These are phyloP conservation scores for Nakataea oryzae DNA, from an alignment of 2,329 filamentous ascomycete species.

Conservation along the genomic window DNA sequence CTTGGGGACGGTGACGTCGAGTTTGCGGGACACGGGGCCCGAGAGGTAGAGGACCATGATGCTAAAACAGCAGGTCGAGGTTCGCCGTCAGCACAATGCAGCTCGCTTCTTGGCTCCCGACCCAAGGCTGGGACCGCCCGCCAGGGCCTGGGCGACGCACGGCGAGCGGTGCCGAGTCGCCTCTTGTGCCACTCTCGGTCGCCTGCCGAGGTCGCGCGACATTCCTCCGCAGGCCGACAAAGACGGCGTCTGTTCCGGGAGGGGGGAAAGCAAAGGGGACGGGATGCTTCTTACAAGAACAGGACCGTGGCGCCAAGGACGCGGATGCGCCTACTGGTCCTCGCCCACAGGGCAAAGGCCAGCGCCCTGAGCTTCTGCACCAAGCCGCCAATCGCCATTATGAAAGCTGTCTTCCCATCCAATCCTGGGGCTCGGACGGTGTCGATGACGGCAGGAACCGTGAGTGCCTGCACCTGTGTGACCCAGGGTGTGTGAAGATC, in stretches of 20 bases:
- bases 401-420: constrained; percentile 8
- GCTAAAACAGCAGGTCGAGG: background rate
- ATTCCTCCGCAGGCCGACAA: background rate
- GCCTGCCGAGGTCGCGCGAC: background rate
- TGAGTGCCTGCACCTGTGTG: background rate
- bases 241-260: too few relatives aligned
- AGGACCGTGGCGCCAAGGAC: constrained; percentile 17
- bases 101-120: background rate
- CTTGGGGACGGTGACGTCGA: constrained; percentile 14
- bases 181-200: background rate
- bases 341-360: constrained; percentile 17
- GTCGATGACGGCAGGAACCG: background rate
- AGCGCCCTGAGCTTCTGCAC: constrained; percentile 13
- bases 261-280: background rate
- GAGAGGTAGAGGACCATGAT: constrained; percentile 11
- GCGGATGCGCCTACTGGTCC: constrained; percentile 22
- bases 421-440: background rate
- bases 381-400: constrained; percentile 8
- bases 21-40: constrained; percentile 10
- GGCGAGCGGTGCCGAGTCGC: background rate
- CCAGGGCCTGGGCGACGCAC: background rate
- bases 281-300: constrained; percentile 17
- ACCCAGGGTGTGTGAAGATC: background rate
- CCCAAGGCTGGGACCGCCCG: background rate
- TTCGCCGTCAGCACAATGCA: background rate